Conservation (phyloP, 768 basidiomycete genomes). For the Mycena belliarum region DNA sequence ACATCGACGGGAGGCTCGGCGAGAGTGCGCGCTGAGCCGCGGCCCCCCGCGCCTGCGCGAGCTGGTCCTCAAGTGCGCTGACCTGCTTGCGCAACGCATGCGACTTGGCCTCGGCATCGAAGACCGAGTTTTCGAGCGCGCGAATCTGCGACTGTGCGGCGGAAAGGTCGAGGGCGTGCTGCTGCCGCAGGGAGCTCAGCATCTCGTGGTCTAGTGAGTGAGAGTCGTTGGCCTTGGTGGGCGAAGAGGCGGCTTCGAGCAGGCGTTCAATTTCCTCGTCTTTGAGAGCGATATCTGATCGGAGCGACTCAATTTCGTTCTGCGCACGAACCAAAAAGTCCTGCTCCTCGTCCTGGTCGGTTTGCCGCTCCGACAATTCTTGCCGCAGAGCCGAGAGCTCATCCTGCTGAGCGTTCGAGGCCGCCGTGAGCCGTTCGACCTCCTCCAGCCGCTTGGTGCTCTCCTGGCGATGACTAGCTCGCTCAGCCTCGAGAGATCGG, state of each 20-base stretch:
- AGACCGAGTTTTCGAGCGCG: constrained; percentile 69
- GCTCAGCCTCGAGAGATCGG: constrained; percentile 64
- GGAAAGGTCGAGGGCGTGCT: constrained; percentile 80
- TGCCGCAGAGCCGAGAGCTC: constrained; percentile 53
- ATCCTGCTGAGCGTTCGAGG: constrained; percentile 49
- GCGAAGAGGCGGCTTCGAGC: constrained; percentile 45
- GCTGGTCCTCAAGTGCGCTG: constrained; percentile 63
- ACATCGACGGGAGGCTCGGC: constrained; percentile 37
- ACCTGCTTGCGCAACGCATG: constrained; percentile 73
- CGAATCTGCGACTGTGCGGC: constrained; percentile 79
- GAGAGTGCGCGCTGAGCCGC: constrained; percentile 46
- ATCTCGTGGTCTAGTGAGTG: constrained; percentile 75
- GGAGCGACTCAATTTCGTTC: constrained; percentile 71
- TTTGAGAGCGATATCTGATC: constrained; percentile 57
- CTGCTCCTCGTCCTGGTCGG: constrained; percentile 59
- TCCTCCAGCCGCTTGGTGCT: constrained; percentile 57
- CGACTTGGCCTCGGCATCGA: constrained; percentile 69
- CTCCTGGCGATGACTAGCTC: constrained; percentile 58
- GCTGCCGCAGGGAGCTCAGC: constrained; percentile 67
- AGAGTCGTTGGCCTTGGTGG: constrained; percentile 38
- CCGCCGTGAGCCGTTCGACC: constrained; percentile 50
- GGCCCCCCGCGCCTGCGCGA: constrained; percentile 47
- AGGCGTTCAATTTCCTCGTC: constrained; percentile 69
- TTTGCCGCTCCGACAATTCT: constrained; percentile 50
- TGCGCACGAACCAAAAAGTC: constrained; percentile 64